Base-by-base conservation (phyloP, 2,329 filamentous ascomycete genomes). In the Hypoxylon sp. region DNA sequence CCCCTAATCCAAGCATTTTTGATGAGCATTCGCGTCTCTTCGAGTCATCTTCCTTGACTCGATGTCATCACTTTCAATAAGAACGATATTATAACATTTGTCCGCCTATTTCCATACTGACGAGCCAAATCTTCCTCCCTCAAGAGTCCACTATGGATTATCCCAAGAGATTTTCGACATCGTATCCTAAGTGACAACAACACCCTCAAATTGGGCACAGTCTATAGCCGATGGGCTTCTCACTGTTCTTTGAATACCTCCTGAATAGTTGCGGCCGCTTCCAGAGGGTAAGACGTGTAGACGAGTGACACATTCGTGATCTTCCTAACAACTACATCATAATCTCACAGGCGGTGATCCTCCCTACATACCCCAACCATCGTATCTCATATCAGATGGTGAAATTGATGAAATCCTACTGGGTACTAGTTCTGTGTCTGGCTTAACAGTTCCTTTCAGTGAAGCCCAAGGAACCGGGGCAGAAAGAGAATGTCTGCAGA, bases 1-100 rank as follows among this genome's bases (percentile, higher is more conserved):
- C 68, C 66, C 65, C 68, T 70, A 68, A 68, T 70, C 63, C 66
- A 65, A 66, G 52, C 59, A 61, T 67, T 69, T 70, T 69, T 68
- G 46, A 65, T 63, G 51, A 66, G 46, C 41, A 61, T 58, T 66
- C 56, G 67, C 63, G 57, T 64, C 64, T 69, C 67, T 63, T 64
- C 63, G 63, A 66, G 56, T 69, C 66, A 58, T 66, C 53, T 66
- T 63, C 63, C 57, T 52, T 13, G 62, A 65, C 64, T 65, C 63
- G 63, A 71, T 71, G 66, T 69, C 68, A 71, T 68, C 57, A 60
- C 60, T 60, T 56, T 45, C 43, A 45, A 66, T 68, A 63, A 57
- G 32, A 30, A 55, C 48, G 21, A 58, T 63, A 60, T 50, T 63
- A 57, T 51, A 43, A 45, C 56, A 58, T 58, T 56, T 43, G 59